phyloP scores from a whole-genome alignment of 305 asterid genomes.

The Fraxinus dipetala region DNA sequence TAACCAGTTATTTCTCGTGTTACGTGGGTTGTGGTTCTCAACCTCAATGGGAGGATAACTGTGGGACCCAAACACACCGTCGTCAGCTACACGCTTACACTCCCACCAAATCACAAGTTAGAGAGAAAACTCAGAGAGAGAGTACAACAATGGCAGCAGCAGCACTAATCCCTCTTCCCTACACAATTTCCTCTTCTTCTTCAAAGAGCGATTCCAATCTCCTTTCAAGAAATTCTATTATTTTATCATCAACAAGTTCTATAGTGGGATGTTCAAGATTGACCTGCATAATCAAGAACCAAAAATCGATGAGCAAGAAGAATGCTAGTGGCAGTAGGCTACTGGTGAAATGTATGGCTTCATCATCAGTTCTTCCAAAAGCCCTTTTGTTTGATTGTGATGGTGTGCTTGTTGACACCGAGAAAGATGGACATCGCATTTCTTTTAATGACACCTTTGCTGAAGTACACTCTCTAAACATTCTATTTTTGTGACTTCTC shows the following conservation, averaged over 20 bases:
- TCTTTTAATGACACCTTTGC: slow-evolving; percentile 85
- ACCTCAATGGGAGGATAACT: slow-evolving; percentile 33
- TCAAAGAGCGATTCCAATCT: slow-evolving; percentile 25
- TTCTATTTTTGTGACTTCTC: neutral
- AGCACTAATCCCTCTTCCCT: slow-evolving; percentile 43
- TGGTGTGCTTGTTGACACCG: slow-evolving; percentile 94
- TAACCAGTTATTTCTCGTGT: neutral
- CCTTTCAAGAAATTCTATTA: slow-evolving; percentile 24
- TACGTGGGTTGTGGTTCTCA: slow-evolving; percentile 20
- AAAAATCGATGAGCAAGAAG: slow-evolving; percentile 23
- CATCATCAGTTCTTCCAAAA: slow-evolving; percentile 53
- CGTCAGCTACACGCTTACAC: slow-evolving; percentile 31
- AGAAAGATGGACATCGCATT: slow-evolving; percentile 95
- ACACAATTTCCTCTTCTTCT: slow-evolving; percentile 35
- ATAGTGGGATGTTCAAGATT: slow-evolving; percentile 27
- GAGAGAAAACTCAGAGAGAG: neutral
- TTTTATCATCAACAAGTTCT: slow-evolving; percentile 29
- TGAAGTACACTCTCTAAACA: slow-evolving; percentile 41
- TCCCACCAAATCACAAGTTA: slow-evolving; percentile 32
- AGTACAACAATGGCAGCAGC: slow-evolving; percentile 37
- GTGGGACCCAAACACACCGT: slow-evolving; percentile 26
- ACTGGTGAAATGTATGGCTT: slow-evolving; percentile 53
- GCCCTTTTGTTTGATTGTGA: slow-evolving; percentile 94
- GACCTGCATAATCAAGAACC: neutral
- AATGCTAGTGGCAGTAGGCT: slow-evolving; percentile 23